Evolutionary conservation across 306 rosid genomes (phyloP), one percentile per base, ranked within the genome.

Genomic region (Spatholobus suberectus): DNA sequence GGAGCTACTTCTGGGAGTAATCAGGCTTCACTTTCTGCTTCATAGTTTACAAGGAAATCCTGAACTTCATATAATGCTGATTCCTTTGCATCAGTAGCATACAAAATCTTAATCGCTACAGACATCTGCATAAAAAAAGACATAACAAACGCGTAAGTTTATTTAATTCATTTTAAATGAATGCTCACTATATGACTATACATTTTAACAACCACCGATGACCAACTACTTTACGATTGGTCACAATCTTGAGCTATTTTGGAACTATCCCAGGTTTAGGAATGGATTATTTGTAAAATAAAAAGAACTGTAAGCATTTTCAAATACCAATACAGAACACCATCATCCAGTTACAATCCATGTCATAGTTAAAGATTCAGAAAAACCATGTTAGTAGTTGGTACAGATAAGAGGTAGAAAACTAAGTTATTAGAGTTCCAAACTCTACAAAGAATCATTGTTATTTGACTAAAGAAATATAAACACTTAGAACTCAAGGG

Each of bases 1-100:
- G 40, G 1, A 61, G 20, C 68, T 61, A 27, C 68, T 58, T 23
- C 8, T 8, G 14, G 67, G 21, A 72, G 34, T 70, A 76, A 61
- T 88, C 87, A 84, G 70, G 49, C 58, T 13, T 74, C 87, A 4
- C n/a, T 47, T 81, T 79, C 77, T 9, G 57, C 63, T 29, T 12
- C 46, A 29, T 27, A 4, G 77, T 73, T 73, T 29, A 18, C 4
- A 90, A 54, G 88, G 82, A 85, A 89, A 27, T 88, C 94, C 83
- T 88, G 92, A 41, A 94, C 95, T 80, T 87, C 89, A 40, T 87
- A 80, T 8, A 88, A 84, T 44, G 97, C 88, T 0, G 95, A 89
- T 80, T 90, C 91, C 82, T 89, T 89, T 18, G 91, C 91, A 75
- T 91, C 94, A 49, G 87, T 89, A 13, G 95, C 93, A 81, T 91